A percentile compares a stretch with the other conserved stretches of the same genome.
phyloP scores from a whole-genome alignment of 106 monocot species.

The Apostasia shenzhenica region DNA sequence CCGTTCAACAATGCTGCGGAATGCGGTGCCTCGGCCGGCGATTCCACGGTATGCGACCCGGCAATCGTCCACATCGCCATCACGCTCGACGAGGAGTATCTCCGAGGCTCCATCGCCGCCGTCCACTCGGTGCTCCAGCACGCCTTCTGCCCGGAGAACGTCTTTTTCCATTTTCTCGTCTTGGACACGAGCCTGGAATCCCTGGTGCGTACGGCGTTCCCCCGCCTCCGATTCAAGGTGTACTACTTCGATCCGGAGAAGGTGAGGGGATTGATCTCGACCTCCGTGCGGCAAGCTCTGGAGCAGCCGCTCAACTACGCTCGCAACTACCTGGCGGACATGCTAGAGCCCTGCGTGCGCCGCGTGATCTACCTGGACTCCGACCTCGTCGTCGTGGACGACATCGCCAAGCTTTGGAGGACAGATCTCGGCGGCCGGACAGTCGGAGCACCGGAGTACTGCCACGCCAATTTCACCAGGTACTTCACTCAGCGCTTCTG shows the following conservation, averaged over 20 bases:
- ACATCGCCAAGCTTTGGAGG: conserved; percentile 87
- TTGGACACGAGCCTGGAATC: conserved; percentile 39
- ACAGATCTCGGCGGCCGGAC: conserved; percentile 51
- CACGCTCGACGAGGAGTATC: conserved; percentile 81
- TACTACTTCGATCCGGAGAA: conserved; percentile 83
- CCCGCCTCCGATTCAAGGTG: conserved; percentile 64
- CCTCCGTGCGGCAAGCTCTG: conserved; percentile 87
- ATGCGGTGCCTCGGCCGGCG: conserved; percentile 24
- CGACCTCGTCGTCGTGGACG: conserved; percentile 92
- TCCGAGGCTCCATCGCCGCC: conserved; percentile 91
- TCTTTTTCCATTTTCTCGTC: conserved; percentile 96
- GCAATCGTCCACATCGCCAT: conserved; percentile 87
- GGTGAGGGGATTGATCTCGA: conserved; percentile 70
- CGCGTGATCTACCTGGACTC: conserved; percentile 97
- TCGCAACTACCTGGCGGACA: conserved; percentile 90
- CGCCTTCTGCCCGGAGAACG: conserved; percentile 76
- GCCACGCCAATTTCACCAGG: conserved; percentile 98
- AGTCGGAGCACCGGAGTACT: conserved; percentile 94
- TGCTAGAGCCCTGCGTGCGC: conserved; percentile 78
- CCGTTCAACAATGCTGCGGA: conserved; percentile 72
- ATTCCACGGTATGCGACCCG: conserved; percentile 49
- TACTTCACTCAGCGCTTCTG: conserved; percentile 93
- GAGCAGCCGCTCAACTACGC: conserved; percentile 99
- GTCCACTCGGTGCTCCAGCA: conserved; percentile 86
- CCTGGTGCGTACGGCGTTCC: conserved; percentile 71